Conservation (phyloP, 2,329 filamentous ascomycete genomes). For the Lachnellula willkommii region DNA sequence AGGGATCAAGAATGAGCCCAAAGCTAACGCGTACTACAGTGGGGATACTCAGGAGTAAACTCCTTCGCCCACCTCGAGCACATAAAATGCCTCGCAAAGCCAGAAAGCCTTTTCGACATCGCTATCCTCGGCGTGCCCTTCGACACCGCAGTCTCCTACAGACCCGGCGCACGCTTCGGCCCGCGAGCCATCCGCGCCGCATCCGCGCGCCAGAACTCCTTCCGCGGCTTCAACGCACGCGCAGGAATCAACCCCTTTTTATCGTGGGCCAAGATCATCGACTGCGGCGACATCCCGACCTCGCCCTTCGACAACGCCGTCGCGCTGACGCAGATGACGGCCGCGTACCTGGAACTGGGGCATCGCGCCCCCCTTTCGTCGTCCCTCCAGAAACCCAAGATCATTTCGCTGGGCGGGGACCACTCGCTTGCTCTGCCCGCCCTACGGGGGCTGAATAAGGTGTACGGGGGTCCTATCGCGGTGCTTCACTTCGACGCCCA, state of each 20-base stretch:
- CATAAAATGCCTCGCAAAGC: conserved; percentile 63
- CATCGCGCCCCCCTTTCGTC: conserved; percentile 25
- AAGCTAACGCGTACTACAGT: conserved; percentile 31
- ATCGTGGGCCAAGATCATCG: conserved; percentile 71
- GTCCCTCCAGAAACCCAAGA: conserved; percentile 19
- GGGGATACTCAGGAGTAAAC: conserved; percentile 68
- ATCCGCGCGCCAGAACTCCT: conserved; percentile 72
- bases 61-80: conserved; percentile 68
- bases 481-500: conserved; percentile 69
- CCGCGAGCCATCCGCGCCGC: conserved; percentile 82
- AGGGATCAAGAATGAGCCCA: background rate
- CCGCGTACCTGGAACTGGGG: conserved; percentile 27
- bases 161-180: conserved; percentile 74
- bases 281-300: conserved; percentile 87
- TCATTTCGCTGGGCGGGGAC: conserved; percentile 69
- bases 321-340: conserved; percentile 73
- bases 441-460: conserved; percentile 57
- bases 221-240: conserved; percentile 76
- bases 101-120: conserved; percentile 61
- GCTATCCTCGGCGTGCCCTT: conserved; percentile 69
- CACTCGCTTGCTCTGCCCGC: conserved; percentile 67
- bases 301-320: conserved; percentile 81
- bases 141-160: conserved; percentile 67
- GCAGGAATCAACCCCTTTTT: conserved; percentile 79
- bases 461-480: conserved; percentile 57